Conservation (phyloP, 495 filamentous ascomycete species). For the Zalerion maritima region DNA sequence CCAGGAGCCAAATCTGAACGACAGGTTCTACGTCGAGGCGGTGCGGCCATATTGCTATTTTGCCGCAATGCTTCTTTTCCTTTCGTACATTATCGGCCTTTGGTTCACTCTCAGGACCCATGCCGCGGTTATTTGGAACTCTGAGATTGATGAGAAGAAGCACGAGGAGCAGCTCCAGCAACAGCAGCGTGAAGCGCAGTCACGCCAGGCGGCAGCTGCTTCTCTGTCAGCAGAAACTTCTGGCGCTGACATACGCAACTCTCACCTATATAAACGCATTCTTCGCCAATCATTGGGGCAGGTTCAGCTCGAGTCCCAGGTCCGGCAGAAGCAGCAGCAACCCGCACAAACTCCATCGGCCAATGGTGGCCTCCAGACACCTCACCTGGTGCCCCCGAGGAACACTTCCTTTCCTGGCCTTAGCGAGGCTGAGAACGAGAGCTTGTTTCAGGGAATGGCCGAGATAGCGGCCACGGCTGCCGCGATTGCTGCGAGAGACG, state of each 20-base stretch:
- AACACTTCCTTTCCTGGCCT: slow-evolving; percentile 47
- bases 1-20: slow-evolving; percentile 70
- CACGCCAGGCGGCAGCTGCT: slow-evolving; percentile 24
- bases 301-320: slow-evolving; percentile 45
- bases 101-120: slow-evolving; percentile 96
- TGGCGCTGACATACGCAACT: slow-evolving; percentile 54
- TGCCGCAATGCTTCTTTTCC: slow-evolving; percentile 68
- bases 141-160: slow-evolving; percentile 74
- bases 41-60: slow-evolving; percentile 90
- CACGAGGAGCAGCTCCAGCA: slow-evolving; percentile 25
- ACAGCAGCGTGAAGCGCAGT: slow-evolving; percentile 23
- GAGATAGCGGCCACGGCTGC: slow-evolving; percentile 90
- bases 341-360: too few relatives aligned
- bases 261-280: slow-evolving; percentile 83
- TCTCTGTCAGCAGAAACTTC: too few relatives aligned
- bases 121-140: slow-evolving; percentile 93
- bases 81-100: slow-evolving; percentile 85
- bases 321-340: too few relatives aligned
- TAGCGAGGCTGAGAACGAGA: slow-evolving; percentile 62
- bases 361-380: slow-evolving; percentile 28
- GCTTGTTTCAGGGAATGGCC: slow-evolving; percentile 65
- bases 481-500: slow-evolving; percentile 74
- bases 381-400: slow-evolving; percentile 63
- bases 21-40: slow-evolving; percentile 75
- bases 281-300: slow-evolving; percentile 77